phyloP scores from a whole-genome alignment of 306 rosid genomes.

The Begonia fuchsioides region DNA sequence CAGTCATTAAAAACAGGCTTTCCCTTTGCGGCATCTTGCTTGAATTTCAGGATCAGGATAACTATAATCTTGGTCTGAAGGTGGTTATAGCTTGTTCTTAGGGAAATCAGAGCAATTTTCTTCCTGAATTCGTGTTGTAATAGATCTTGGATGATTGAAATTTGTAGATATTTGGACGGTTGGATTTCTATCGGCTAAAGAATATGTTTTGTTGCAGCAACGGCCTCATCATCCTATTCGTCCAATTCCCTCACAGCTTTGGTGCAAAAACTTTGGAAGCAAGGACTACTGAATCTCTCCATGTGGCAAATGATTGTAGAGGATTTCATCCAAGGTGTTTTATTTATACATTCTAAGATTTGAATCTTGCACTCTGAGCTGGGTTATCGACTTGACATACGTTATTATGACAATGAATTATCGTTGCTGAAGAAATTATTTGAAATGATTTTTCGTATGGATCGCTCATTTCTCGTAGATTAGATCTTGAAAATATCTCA shows the following conservation, averaged over 20 bases:
- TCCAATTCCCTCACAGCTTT: slow-evolving; percentile 92
- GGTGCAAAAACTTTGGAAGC: slow-evolving; percentile 93
- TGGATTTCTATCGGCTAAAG: not conserved
- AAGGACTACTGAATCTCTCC: slow-evolving; percentile 47
- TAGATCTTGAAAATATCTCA: too few species aligned
- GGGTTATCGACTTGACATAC: too few species aligned
- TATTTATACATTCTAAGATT: not conserved
- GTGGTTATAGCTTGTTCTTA: not conserved
- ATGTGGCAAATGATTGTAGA: not conserved
- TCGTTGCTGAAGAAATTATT: too few species aligned
- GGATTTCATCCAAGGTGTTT: not conserved
- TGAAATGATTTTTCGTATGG: too few species aligned
- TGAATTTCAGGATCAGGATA: too few species aligned
- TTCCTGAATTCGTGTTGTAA: not conserved
- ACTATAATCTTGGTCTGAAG: too few species aligned
- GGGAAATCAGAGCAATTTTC: not conserved
- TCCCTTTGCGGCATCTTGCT: too few species aligned
- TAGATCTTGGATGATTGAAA: too few species aligned
- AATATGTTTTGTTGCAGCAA: slow-evolving; percentile 47
- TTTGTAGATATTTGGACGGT: too few species aligned
- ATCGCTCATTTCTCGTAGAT: too few species aligned
- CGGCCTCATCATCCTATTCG: slow-evolving; percentile 95
- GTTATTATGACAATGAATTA: too few species aligned
- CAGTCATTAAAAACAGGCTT: too few species aligned
- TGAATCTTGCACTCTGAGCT: not conserved